These are phyloP conservation scores for Parasarocladium wereldwijsianum DNA, from an alignment of 2,329 filamentous ascomycete species.

Conservation along the genomic window DNA sequence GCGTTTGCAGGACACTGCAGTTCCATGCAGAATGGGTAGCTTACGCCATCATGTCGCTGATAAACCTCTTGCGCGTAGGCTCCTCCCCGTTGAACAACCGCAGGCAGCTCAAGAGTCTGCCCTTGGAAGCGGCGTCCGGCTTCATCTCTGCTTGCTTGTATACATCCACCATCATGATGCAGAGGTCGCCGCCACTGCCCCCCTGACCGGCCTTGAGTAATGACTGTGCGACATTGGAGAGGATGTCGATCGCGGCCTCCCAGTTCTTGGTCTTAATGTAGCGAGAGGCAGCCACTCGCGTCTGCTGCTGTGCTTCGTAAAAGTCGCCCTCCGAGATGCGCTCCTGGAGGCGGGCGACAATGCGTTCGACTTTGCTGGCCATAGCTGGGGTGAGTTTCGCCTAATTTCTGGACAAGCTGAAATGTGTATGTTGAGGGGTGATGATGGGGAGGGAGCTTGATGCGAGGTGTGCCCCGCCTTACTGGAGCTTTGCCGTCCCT, in stretches of 20 bases:
- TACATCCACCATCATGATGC: constrained; percentile 75
- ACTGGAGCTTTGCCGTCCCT: no score
- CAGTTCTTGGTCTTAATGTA: constrained; percentile 85
- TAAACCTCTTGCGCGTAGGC: constrained; percentile 84
- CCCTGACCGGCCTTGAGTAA: constrained; percentile 87
- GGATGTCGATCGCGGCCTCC: constrained; percentile 70
- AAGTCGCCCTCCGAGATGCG: constrained; percentile 84
- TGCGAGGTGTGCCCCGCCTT: background rate
- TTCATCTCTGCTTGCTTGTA: constrained; percentile 76
- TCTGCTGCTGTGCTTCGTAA: constrained; percentile 98
- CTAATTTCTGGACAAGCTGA: no score
- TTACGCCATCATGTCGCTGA: constrained; percentile 67
- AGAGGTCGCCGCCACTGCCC: constrained; percentile 81
- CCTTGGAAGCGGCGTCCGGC: constrained; percentile 61
- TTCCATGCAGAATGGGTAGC: no score
- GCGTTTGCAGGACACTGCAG: background rate
- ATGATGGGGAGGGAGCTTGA: constrained; percentile 1
- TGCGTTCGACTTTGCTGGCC: constrained; percentile 28
- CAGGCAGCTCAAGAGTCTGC: constrained; percentile 62
- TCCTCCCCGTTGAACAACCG: constrained; percentile 70
- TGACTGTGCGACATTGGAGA: constrained; percentile 70
- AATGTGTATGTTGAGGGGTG: background rate
- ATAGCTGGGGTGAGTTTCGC: constrained; percentile 14
- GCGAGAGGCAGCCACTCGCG: constrained; percentile 84
- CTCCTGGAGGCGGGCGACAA: constrained; percentile 56